Conservation (phyloP, 495 filamentous ascomycete species). For the Alectoria sarmentosa region DNA sequence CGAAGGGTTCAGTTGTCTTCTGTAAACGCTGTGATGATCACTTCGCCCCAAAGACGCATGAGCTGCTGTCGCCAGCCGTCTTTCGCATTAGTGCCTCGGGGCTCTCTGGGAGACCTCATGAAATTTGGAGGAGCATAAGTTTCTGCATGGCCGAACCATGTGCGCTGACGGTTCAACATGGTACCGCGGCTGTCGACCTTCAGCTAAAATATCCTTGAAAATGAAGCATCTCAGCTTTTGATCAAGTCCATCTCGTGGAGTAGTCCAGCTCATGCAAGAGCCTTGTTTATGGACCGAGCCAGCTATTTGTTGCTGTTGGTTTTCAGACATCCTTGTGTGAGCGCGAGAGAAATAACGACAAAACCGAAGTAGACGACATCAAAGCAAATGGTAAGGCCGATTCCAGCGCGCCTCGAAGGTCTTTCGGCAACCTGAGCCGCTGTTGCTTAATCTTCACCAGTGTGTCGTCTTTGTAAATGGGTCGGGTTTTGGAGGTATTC, state of each 20-base stretch:
- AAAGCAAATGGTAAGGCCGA: background rate
- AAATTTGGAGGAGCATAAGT: background rate
- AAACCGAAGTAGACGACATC: background rate
- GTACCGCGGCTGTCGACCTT: background rate
- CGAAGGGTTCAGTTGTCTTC: no score
- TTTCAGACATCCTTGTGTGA: background rate
- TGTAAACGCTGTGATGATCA: no score
- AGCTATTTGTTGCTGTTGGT: background rate
- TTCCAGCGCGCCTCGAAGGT: background rate
- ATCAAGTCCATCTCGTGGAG: background rate
- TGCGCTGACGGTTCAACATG: background rate
- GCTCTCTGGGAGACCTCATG: background rate
- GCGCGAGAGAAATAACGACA: background rate
- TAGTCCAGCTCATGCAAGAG: background rate
- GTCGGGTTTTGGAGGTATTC: conserved; percentile 6
- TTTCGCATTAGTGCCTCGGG: no score
- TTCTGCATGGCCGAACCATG: no score
- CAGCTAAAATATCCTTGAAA: background rate
- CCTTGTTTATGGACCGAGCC: background rate
- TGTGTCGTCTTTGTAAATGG: conserved; percentile 1
- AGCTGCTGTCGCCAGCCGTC: no score
- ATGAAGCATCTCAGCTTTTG: background rate
- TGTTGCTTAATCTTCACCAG: background rate
- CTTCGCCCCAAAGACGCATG: no score
- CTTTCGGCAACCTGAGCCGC: background rate